Evolutionary conservation across 768 basidiomycete species (phyloP), one percentile per base, ranked within the genome.

Genomic region (Serendipita sp.): DNA sequence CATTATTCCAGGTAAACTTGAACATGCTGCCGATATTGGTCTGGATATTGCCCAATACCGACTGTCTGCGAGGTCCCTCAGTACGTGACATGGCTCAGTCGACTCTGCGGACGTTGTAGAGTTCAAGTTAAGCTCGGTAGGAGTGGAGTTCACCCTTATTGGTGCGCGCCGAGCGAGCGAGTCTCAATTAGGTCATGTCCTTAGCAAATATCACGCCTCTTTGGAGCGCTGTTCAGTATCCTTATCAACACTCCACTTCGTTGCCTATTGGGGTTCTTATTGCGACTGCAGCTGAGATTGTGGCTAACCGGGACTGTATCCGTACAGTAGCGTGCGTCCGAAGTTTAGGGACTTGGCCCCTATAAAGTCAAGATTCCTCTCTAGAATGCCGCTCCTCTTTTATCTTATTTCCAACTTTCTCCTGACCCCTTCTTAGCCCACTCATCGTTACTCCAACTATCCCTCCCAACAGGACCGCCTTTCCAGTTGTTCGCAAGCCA

Each of bases 361-460:
- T 23, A 23, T 23, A 23, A 23, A 23, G 23, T 23, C 23, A 23
- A 0, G 0, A 23, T 23, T 23, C 23, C 23, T 23, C 23, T 23
- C 23, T 23, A 23, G 23, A 23, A 23, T 23, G 23, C 23, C 23
- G 23, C 23, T 23, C 64, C 62, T 64, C 52, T 29, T 71, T 70
- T 64, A 72, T 66, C 67, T 69, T 72, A 66, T 68, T 65, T 33
- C 64, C 70, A 69, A 76, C 65, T 58, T 69, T 68, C 10, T 71
- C 66, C 65, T 69, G 73, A 27, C 72, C 74, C 75, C 75, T 76
- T 6, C 77, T 72, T 65, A 85, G 69, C 46, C 74, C 65, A 45
- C 79, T 76, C 75, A 88, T 76, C 52, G 75, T 74, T 2, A 74
- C 73, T 23, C 88, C 89, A 34, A 82, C 76, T 40, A 79, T 64